Evolutionary conservation across 2,329 filamentous ascomycete genomes (phyloP).

Genomic region (Pseudocercospora fijiensis): DNA sequence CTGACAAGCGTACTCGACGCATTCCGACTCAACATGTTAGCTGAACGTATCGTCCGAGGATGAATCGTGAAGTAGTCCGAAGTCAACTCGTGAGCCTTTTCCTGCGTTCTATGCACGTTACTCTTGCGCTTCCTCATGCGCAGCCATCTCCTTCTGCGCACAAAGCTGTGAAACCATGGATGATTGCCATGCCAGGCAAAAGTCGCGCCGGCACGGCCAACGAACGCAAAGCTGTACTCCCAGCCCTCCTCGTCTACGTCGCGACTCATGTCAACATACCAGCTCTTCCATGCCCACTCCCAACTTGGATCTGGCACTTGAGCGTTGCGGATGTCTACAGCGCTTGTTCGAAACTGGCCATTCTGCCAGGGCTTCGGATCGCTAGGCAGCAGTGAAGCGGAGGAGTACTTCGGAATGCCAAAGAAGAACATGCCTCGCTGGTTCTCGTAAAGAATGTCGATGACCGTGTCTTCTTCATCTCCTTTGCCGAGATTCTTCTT

Average conservation of each 20-base stretch:
- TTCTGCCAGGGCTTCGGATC: slow-evolving; percentile 87
- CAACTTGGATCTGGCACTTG: slow-evolving; percentile 93
- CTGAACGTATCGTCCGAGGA: slow-evolving; percentile 30
- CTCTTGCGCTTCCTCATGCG: slow-evolving; percentile 70
- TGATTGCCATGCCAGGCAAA: slow-evolving; percentile 77
- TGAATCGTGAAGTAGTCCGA: slow-evolving; percentile 78
- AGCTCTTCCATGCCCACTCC: slow-evolving; percentile 78
- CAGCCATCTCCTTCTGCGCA: slow-evolving; percentile 85
- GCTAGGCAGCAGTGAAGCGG: slow-evolving; percentile 76
- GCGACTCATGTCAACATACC: slow-evolving; percentile 75
- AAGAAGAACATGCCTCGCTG: slow-evolving; percentile 88
- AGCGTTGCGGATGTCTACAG: slow-evolving; percentile 75
- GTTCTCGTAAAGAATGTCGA: slow-evolving; percentile 94
- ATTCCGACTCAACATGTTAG: slow-evolving; percentile 19
- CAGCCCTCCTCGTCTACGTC: slow-evolving; percentile 87
- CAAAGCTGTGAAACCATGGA: slow-evolving; percentile 92
- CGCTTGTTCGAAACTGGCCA: slow-evolving; percentile 54
- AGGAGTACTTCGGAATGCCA: slow-evolving; percentile 85
- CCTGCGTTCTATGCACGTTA: slow-evolving; percentile 41
- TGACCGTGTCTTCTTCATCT: slow-evolving; percentile 50
- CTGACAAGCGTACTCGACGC: slow-evolving; percentile 22
- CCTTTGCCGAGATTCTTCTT: slow-evolving; percentile 35
- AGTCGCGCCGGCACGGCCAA: slow-evolving; percentile 40
- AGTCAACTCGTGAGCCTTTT: slow-evolving; percentile 66
- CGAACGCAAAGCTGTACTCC: slow-evolving; percentile 92